Conservation (phyloP, 495 filamentous ascomycete species). For the Aspergillus nidulans region DNA sequence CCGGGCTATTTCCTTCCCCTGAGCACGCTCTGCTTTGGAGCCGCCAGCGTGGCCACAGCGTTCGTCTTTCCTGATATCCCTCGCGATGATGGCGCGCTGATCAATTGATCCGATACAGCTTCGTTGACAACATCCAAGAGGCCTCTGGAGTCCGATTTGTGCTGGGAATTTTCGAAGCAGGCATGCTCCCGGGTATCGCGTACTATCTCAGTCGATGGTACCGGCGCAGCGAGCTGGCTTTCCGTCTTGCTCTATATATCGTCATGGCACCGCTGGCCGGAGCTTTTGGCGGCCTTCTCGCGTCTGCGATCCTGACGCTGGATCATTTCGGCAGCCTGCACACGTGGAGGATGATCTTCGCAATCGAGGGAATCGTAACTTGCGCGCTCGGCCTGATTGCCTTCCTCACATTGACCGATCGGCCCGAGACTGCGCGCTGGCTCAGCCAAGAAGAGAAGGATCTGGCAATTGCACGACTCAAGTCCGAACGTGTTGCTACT, state of each 20-base stretch:
- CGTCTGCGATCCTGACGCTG: conserved; percentile 51
- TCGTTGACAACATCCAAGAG: conserved; percentile 38
- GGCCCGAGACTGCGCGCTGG: conserved; percentile 60
- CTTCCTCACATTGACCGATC: conserved; percentile 62
- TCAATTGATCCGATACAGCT: conserved; percentile 11
- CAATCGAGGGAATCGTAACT: conserved; percentile 70
- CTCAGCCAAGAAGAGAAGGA: conserved; percentile 59
- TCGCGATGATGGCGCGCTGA: not conserved
- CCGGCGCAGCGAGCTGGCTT: conserved; percentile 59
- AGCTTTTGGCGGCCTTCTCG: conserved; percentile 66
- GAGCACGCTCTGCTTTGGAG: conserved; percentile 44
- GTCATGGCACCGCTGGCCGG: conserved; percentile 63
- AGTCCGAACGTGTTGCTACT: conserved; percentile 61
- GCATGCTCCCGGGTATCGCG: conserved; percentile 67
- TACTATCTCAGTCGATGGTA: conserved; percentile 74
- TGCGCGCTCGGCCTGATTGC: conserved; percentile 53
- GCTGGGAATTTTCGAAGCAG: conserved; percentile 64
- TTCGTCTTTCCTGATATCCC: not conserved
- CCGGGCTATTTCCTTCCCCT: conserved; percentile 49
- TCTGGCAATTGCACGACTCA: conserved; percentile 56
- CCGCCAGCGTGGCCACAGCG: conserved; percentile 43
- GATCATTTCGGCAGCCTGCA: conserved; percentile 39
- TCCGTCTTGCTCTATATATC: conserved; percentile 50
- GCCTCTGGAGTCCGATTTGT: conserved; percentile 47
- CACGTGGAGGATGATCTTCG: conserved; percentile 71